Evolutionary conservation across 2,329 filamentous ascomycete species (phyloP).

Genomic region (Cladobotryum protrusum): DNA sequence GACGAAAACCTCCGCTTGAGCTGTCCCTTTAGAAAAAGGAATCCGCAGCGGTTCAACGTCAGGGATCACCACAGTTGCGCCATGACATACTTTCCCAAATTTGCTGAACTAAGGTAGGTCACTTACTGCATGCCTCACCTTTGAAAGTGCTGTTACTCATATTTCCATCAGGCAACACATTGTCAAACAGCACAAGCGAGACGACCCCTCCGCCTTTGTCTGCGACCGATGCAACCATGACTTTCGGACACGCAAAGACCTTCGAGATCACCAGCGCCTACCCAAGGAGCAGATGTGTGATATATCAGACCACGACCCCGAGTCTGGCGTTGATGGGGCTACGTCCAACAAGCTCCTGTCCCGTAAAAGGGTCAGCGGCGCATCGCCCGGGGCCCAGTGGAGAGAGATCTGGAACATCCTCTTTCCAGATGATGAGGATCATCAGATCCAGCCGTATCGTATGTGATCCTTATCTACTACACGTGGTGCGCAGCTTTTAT

Average conservation of each 20-base stretch:
- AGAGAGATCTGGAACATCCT: conserved; percentile 37
- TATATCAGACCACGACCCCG: conserved; percentile 33
- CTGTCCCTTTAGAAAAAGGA: conserved; percentile 40
- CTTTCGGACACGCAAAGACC: conserved; percentile 31
- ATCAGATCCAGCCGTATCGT: conserved; percentile 26
- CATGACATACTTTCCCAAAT: conserved; percentile 37
- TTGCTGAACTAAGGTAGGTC: conserved; percentile 33
- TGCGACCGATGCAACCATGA: conserved; percentile 36
- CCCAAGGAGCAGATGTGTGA: conserved; percentile 38
- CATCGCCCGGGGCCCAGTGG: conserved; percentile 34
- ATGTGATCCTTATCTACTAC: conserved; percentile 1
- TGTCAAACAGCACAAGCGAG: conserved; percentile 37
- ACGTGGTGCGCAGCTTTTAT: background rate
- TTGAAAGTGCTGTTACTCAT: background rate
- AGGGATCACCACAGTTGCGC: conserved; percentile 40
- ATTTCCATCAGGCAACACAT: conserved; percentile 31
- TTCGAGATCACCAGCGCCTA: conserved; percentile 34
- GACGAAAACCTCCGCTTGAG: conserved; percentile 35
- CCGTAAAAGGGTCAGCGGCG: conserved; percentile 33
- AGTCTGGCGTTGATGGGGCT: conserved; percentile 34
- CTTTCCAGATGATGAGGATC: conserved; percentile 35
- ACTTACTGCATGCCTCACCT: background rate
- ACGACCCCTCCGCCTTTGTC: conserved; percentile 34
- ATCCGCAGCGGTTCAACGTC: conserved; percentile 40
- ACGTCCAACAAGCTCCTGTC: conserved; percentile 35